Evolutionary conservation across 768 basidiomycete species (phyloP), one percentile per base, ranked within the genome.

Genomic region (Hericium alpestre): DNA sequence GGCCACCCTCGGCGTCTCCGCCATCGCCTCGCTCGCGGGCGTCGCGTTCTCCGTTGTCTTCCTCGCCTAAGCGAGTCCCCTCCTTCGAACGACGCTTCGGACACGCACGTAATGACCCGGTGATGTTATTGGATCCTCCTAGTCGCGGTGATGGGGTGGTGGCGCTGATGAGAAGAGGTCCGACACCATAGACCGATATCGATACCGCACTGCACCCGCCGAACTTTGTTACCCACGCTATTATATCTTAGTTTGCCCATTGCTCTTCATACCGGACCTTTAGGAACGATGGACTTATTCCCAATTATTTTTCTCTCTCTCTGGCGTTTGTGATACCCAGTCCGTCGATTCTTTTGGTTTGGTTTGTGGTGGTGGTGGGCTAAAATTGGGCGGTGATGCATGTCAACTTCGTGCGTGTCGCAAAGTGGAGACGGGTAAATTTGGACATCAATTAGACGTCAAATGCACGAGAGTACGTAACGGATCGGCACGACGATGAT

Each of bases 31-130:
- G 13, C 23, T 71, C 12, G 64, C 59, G 0, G 71, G 72, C 51
- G 67, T 70, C n/a, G 38, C 66, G 46, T 68, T 70, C 51, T 71
- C 73, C 7, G 66, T 73, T 56, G 61, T 56, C 1, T 71, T 74
- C 63, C 59, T 74, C 53, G 68, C 73, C 22, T 74, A 58, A 68
- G 56, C 25, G 51, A 10, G n/a, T n/a, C 38, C 38, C 37, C 25
- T 18, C 47, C 49, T 39, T 38, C 25, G 37, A 40, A 32, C 53
- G 48, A 50, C 37, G 22, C 47, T 54, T 52, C 54, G n/a, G 47
- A 53, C 43, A 50, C 50, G 38, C 54, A 48, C 56, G 41, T 43
- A 20, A 43, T 20, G 41, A 43, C 41, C 41, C 16, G 41, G 41
- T 43, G 41, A 43, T 43, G 41, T 43, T 43, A 43, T 15, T 43